Conservation (phyloP, 2,329 filamentous ascomycete species). For the Fusarium lateritium region DNA sequence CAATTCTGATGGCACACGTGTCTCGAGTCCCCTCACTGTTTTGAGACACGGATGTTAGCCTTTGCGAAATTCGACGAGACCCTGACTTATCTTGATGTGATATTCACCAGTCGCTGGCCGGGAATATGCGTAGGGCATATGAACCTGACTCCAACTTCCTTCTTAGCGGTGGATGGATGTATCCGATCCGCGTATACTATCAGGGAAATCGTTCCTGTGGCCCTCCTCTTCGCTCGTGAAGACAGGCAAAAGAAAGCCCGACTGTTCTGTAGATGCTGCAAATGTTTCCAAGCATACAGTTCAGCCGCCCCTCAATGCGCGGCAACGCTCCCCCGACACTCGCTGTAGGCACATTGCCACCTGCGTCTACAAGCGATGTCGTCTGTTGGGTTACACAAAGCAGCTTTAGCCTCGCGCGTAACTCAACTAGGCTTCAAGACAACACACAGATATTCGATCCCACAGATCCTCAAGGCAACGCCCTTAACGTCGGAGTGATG, state of each 20-base stretch:
- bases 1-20: slow-evolving; percentile 21
- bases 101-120: not conserved
- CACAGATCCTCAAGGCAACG: slow-evolving; percentile 5
- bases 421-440: slow-evolving; percentile 1
- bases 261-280: not conserved
- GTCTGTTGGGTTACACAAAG: slow-evolving; percentile 19
- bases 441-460: slow-evolving; percentile 23
- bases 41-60: slow-evolving; percentile 4
- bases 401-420: slow-evolving; percentile 12
- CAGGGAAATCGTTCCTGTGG: not conserved
- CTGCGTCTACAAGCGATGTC: slow-evolving; percentile 5
- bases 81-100: not conserved
- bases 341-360: slow-evolving; percentile 15
- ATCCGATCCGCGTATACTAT: not conserved
- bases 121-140: slow-evolving; percentile 2
- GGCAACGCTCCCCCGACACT: slow-evolving; percentile 6
- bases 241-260: not conserved
- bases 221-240: not conserved
- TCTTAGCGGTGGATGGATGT: not conserved
- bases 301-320: not conserved
- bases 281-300: not conserved
- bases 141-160: not conserved
- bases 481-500: slow-evolving; percentile 9
- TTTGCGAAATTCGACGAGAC: not conserved
- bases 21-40: slow-evolving; percentile 30